These are phyloP conservation scores for Lablab purpureus DNA, from an alignment of 306 rosid species.

Conservation along the genomic window DNA sequence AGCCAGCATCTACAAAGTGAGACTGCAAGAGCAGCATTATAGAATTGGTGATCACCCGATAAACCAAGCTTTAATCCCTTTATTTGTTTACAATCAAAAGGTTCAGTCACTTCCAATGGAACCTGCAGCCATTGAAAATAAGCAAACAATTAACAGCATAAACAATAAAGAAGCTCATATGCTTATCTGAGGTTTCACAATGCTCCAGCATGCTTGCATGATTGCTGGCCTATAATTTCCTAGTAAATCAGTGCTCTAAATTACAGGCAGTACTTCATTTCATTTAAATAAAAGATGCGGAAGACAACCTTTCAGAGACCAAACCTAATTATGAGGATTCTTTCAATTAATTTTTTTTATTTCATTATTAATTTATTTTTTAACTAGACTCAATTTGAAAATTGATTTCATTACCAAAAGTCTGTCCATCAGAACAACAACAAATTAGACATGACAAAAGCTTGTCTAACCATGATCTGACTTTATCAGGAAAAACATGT, in stretches of 20 bases:
- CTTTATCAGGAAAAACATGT: background rate
- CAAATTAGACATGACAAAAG: background rate
- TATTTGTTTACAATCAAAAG: constrained; percentile 57
- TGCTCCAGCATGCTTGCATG: background rate
- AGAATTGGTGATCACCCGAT: constrained; percentile 76
- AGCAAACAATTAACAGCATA: constrained; percentile 41
- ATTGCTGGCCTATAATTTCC: constrained; percentile 26
- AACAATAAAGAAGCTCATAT: background rate
- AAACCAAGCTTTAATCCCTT: constrained; percentile 68
- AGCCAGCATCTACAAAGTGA: constrained; percentile 87
- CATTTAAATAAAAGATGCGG: background rate
- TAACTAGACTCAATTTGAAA: constrained; percentile 24
- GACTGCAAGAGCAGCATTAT: constrained; percentile 82
- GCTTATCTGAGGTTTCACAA: constrained; percentile 15
- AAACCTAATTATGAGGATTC: constrained; percentile 19
- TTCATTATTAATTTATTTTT: background rate
- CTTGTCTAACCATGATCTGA: background rate
- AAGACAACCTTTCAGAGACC: constrained; percentile 21
- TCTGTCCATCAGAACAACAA: constrained; percentile 19
- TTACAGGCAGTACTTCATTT: background rate
- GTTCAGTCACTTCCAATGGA: constrained; percentile 61
- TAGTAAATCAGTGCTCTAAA: constrained; percentile 16
- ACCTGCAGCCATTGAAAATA: constrained; percentile 59
- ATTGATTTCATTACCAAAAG: constrained; percentile 6
- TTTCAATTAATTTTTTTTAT: constrained; percentile 1